Conservation (phyloP, 768 basidiomycete genomes). For the Obba rivulosa region DNA sequence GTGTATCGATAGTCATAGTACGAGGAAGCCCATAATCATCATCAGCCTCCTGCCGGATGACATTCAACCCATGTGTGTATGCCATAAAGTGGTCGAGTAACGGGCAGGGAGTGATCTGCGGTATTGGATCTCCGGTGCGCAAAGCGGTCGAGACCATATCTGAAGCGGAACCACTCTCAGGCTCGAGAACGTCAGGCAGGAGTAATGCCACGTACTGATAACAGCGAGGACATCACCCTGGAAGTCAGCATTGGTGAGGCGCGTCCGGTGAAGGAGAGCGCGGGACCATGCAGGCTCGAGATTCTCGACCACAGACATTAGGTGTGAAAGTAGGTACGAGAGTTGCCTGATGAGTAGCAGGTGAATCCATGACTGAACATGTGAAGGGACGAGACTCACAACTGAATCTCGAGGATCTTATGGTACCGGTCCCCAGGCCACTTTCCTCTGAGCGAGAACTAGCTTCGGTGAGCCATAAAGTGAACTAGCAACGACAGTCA, state of each 20-base stretch:
- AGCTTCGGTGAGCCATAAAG: neutral
- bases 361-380: too few relatives aligned
- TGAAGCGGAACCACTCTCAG: slow-evolving; percentile 20
- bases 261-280: slow-evolving; percentile 69
- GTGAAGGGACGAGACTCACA: slow-evolving; percentile 36
- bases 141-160: slow-evolving; percentile 76
- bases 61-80: slow-evolving; percentile 52
- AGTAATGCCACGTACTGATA: slow-evolving; percentile 49
- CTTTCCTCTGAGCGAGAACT: slow-evolving; percentile 72
- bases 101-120: slow-evolving; percentile 83
- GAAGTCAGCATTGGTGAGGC: slow-evolving; percentile 74
- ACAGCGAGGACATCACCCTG: slow-evolving; percentile 83
- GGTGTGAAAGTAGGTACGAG: slow-evolving; percentile 61
- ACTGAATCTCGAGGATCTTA: slow-evolving; percentile 58
- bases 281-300: slow-evolving; percentile 74
- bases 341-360: slow-evolving; percentile 44
- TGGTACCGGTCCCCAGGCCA: slow-evolving; percentile 81
- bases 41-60: slow-evolving; percentile 66
- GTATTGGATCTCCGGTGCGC: slow-evolving; percentile 67
- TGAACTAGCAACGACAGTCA: slow-evolving; percentile 3
- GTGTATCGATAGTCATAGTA: slow-evolving; percentile 63
- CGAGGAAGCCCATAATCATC: slow-evolving; percentile 72
- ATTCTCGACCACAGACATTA: slow-evolving; percentile 67
- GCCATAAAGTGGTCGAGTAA: slow-evolving; percentile 41
- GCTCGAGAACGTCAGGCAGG: neutral